Evolutionary conservation across 441 rosid species (phyloP).

Genomic region (Cnidoscolus chayamansa): DNA sequence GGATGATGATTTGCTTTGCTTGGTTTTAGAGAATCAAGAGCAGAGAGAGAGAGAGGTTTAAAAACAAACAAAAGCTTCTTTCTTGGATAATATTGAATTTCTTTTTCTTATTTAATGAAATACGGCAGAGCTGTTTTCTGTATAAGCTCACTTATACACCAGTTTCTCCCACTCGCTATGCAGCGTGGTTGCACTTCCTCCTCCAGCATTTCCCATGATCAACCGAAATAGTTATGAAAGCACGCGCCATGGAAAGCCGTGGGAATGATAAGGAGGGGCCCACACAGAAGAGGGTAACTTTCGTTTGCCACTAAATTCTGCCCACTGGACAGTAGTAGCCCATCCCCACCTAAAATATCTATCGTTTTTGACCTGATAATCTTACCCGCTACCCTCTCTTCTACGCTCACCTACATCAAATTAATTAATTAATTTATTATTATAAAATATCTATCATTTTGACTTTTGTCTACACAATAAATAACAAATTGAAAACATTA

Average conservation of each 20-base stretch:
- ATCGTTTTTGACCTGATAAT: neutral
- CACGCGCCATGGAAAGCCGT: constrained; percentile 19
- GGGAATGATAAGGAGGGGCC: neutral
- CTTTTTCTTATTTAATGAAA: constrained; percentile 10
- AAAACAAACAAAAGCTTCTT: constrained; percentile 12
- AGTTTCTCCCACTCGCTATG: neutral
- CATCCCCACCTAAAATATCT: constrained; percentile 30
- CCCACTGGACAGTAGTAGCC: constrained; percentile 14
- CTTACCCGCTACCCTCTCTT: constrained; percentile 2
- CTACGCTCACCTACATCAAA: neutral
- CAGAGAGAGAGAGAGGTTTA: neutral
- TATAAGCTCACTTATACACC: neutral
- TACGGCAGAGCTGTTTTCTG: constrained; percentile 16
- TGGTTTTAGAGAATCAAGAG: neutral
- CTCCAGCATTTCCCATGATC: no score
- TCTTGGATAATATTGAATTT: constrained; percentile 29
- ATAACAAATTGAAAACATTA: no score
- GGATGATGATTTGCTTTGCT: constrained; percentile 15
- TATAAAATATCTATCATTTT: no score
- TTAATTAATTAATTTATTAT: no score
- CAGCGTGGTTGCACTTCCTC: constrained; percentile 12
- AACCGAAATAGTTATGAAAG: neutral
- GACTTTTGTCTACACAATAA: no score
- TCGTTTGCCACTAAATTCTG: constrained; percentile 34
- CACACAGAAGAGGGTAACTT: no score